A percentile compares a stretch with the other conserved stretches of the same genome.
Evolutionary conservation across 2,329 filamentous ascomycete species (phyloP).

Genomic region (Microascus cirrosus): DNA sequence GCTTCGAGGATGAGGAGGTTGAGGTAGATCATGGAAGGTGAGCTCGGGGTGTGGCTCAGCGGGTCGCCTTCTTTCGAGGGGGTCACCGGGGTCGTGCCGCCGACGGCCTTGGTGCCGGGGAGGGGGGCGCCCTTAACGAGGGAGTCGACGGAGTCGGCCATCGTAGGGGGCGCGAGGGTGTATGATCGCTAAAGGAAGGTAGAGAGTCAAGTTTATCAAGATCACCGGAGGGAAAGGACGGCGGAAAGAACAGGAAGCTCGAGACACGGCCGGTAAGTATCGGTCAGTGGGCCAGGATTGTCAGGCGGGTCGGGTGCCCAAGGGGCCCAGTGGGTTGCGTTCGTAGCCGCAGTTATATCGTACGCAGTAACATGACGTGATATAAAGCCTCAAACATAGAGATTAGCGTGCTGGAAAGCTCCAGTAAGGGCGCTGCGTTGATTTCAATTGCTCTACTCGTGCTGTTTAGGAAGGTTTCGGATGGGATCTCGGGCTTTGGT

Average conservation of each 20-base stretch:
- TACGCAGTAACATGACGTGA: neutral
- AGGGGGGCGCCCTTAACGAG: constrained; percentile 83
- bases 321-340: neutral
- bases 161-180: neutral
- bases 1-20: constrained; percentile 96
- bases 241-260: neutral
- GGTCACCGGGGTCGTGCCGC: constrained; percentile 6
- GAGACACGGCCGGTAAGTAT: neutral
- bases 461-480: neutral
- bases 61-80: constrained; percentile 50
- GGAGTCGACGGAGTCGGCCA: constrained; percentile 54
- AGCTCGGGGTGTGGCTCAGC: constrained; percentile 72
- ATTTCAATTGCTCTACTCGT: neutral
- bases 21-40: constrained; percentile 92
- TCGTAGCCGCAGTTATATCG: neutral
- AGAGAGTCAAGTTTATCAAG: neutral
- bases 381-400: neutral
- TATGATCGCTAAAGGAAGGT: neutral
- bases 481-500: neutral
- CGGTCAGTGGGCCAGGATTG: neutral
- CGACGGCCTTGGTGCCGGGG: constrained; percentile 37
- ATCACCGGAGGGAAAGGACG: neutral
- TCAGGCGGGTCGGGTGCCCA: neutral
- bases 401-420: neutral
- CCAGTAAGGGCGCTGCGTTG: neutral